Base-by-base conservation (phyloP, 164 flowering plant genomes). In the Liquidambar formosana region DNA sequence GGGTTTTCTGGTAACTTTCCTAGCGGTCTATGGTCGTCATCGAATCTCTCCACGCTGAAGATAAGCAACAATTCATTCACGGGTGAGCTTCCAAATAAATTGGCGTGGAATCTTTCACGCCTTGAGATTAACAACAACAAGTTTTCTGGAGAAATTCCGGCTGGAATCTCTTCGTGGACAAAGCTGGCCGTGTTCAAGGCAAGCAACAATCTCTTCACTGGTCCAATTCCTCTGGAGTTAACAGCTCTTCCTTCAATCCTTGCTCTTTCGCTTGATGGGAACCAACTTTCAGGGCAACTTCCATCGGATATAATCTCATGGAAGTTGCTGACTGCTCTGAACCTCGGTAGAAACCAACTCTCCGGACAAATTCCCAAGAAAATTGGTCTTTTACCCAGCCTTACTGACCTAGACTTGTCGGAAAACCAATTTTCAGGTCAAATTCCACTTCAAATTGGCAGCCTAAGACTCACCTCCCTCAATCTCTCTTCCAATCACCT, bases 401-500 rank as follows among this genome's bases (percentile, higher is more conserved):
- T 88, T 41, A 66, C 1, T 33, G 47, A 9, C 0, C 75, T 88
- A 13, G 89, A 86, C 66, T 71, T 88, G 23, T 84, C 90, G 10
- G 75, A 51, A 21, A 88, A 86, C 69, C 77, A 73, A 14, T 47
- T 87, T 22, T 75, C 86, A 1, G 91, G 91, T 8, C 52, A 61
- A 60, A 82, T 87, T 48, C 89, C 91, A 26, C 5, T 69, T 2
- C 66, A 64, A 38, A 62, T 87, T 23, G 85, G 77, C 4, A 18
- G 13, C 10, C 60, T 69, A 49, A 69, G 2, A 49, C 71, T 78
- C 54, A 67, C 47, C 9, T 23, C 14, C 22, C 81, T 87, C 63
- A 84, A 87, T 69, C 81, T 87, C 3, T 85, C 91, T 9, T 82
- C 85, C 5, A 88, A 86, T 68, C 64, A n/a, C 19, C 79, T 88